Evolutionary conservation across 805 yeast species (phyloP).

Genomic region (Metschnikowia henanensis): DNA sequence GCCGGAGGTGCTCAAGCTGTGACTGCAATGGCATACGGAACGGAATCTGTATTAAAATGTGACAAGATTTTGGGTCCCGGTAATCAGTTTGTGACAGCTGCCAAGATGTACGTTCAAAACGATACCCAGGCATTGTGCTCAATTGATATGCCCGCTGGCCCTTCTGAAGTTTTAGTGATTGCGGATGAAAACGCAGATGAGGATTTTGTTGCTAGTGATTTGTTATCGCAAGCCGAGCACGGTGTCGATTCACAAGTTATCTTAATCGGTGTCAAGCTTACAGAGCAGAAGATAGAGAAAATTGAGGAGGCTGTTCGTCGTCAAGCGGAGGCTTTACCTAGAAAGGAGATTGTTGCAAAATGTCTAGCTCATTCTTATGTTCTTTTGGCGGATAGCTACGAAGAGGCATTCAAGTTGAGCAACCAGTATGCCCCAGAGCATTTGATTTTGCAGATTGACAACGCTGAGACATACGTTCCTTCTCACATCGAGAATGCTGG

Average conservation of each 20-base stretch:
- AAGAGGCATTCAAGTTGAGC: conserved; percentile 83
- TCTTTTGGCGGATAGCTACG: conserved; percentile 62
- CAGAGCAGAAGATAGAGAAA: conserved; percentile 55
- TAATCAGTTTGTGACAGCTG: conserved; percentile 98
- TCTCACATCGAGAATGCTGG: conserved; percentile 88
- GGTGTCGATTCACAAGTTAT: conserved; percentile 98
- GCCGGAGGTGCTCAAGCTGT: conserved; percentile 99
- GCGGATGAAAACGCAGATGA: conserved; percentile 89
- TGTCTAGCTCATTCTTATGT: conserved; percentile 92
- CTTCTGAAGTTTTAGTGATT: conserved; percentile 95
- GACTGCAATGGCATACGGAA: conserved; percentile 99
- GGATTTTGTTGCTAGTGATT: conserved; percentile 95
- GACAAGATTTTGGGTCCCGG: conserved; percentile 99
- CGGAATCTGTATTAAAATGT: conserved; percentile 86
- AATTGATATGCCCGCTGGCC: conserved; percentile 99
- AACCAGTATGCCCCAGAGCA: conserved; percentile 98
- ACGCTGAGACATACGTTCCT: conserved; percentile 72
- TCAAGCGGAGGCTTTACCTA: conserved; percentile 84
- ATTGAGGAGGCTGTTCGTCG: conserved; percentile 80
- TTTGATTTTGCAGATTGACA: conserved; percentile 83
- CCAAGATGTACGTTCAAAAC: conserved; percentile 95
- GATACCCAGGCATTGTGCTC: conserved; percentile 94
- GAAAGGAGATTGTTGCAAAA: conserved; percentile 90
- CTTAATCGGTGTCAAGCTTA: conserved; percentile 76
- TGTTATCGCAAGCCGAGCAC: conserved; percentile 97